These are phyloP conservation scores for Cytospora piceicola DNA, from an alignment of 2,329 filamentous ascomycete genomes.

Conservation along the genomic window DNA sequence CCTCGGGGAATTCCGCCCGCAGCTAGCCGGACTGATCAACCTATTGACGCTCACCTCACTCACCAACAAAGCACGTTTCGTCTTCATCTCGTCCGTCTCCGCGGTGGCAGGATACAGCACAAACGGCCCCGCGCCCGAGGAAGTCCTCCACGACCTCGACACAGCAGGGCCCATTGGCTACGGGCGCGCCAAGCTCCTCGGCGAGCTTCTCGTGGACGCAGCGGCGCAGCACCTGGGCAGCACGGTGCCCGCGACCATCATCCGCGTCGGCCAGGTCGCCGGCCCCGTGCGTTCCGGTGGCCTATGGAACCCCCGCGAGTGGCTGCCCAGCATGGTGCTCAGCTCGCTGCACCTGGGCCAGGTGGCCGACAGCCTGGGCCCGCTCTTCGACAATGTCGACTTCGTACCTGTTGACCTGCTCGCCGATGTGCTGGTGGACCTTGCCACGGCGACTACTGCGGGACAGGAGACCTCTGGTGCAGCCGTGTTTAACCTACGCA, in stretches of 20 bases:
- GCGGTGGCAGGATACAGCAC: constrained; percentile 25
- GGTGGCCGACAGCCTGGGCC: constrained; percentile 44
- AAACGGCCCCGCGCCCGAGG: constrained; percentile 28
- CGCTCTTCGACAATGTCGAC: constrained; percentile 41
- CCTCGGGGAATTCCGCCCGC: constrained; percentile 32
- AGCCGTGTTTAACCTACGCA: constrained; percentile 36
- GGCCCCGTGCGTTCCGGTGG: constrained; percentile 35
- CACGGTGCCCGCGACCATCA: constrained; percentile 28
- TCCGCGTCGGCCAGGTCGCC: constrained; percentile 38
- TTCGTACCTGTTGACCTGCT: constrained; percentile 51
- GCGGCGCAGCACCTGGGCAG: constrained; percentile 30
- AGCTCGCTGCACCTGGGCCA: constrained; percentile 43
- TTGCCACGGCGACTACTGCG: constrained; percentile 27
- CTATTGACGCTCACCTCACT: constrained; percentile 31
- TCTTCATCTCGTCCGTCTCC: constrained; percentile 36
- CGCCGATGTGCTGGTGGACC: constrained; percentile 42
- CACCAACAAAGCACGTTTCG: constrained; percentile 17
- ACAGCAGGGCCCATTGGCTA: constrained; percentile 33
- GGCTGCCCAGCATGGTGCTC: constrained; percentile 46
- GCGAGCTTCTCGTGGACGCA: constrained; percentile 36
- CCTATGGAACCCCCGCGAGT: constrained; percentile 47
- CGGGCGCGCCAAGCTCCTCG: constrained; percentile 36
- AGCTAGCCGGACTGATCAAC: constrained; percentile 34
- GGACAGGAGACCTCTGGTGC: constrained; percentile 4
- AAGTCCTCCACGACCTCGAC: constrained; percentile 26